A percentile compares a stretch with the other conserved stretches of the same genome.
Evolutionary conservation across 257 asterid species (phyloP).

Genomic region (Rauvolfia tetraphylla): DNA sequence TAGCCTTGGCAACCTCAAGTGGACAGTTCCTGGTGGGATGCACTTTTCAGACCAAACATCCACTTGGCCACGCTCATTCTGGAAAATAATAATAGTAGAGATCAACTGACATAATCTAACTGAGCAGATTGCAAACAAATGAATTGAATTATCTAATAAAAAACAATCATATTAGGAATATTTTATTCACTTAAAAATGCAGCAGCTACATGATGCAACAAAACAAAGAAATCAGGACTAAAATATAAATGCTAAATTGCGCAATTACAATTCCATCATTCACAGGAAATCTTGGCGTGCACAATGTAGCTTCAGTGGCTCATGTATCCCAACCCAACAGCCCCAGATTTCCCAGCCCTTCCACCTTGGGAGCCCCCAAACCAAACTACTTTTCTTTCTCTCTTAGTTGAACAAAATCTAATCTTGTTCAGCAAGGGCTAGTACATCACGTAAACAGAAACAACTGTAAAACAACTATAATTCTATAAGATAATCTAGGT

Average conservation of each 20-base stretch:
- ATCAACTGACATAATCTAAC: slow-evolving; percentile 19
- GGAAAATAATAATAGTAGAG: slow-evolving; percentile 10
- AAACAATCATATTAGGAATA: neutral
- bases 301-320: neutral
- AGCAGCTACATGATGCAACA: neutral
- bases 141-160: neutral
- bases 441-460: neutral
- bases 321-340: neutral
- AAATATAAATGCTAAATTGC: neutral
- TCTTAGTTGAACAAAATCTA: neutral
- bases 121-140: slow-evolving; percentile 4
- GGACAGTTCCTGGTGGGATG: slow-evolving; percentile 95
- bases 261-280: neutral
- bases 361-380: neutral
- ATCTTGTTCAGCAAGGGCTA: neutral
- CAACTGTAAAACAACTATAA: neutral
- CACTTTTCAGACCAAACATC: slow-evolving; percentile 99
- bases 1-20: slow-evolving; percentile 69
- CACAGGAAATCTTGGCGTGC: neutral
- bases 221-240: neutral
- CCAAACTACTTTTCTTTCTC: neutral
- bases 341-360: neutral
- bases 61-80: slow-evolving; percentile 96
- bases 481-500: neutral
- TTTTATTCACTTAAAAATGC: neutral